phyloP scores from a whole-genome alignment of 2,329 filamentous ascomycete species.

The Rhytidhysteron rufulum region DNA sequence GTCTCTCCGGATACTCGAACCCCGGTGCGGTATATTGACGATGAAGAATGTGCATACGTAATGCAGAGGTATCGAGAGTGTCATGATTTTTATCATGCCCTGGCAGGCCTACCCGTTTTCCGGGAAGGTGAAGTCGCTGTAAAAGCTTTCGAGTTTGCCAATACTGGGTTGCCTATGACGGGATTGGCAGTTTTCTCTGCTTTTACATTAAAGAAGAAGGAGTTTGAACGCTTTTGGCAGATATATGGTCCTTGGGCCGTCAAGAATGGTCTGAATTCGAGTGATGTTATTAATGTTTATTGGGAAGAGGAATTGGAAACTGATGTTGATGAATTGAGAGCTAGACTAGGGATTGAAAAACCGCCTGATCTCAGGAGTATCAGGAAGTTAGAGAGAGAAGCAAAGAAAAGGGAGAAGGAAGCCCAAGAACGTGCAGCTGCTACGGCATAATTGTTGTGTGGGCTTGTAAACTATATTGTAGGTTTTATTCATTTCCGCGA shows the following conservation, averaged over 20 bases:
- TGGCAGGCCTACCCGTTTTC: conserved; percentile 85
- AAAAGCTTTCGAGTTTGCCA: conserved; percentile 96
- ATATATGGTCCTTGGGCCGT: conserved; percentile 90
- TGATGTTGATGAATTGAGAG: conserved; percentile 72
- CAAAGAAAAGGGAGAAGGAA: conserved; percentile 63
- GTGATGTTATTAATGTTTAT: conserved; percentile 91
- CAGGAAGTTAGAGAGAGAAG: conserved; percentile 64
- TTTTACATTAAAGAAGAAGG: conserved; percentile 59
- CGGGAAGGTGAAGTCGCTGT: conserved; percentile 97
- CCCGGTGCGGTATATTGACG: conserved; percentile 82
- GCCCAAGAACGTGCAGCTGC: conserved; percentile 24
- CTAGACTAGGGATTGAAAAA: conserved; percentile 75
- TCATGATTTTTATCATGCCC: conserved; percentile 95
- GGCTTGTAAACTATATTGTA: too few species aligned
- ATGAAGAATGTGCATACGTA: conserved; percentile 94
- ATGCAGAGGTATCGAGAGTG: conserved; percentile 98
- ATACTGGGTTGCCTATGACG: conserved; percentile 93
- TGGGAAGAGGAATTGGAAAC: conserved; percentile 94
- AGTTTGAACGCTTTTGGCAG: conserved; percentile 63
- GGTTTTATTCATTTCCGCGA: too few species aligned
- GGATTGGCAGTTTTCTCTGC: conserved; percentile 76
- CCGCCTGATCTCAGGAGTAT: conserved; percentile 82
- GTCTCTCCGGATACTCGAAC: conserved; percentile 88
- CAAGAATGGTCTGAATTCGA: conserved; percentile 69
- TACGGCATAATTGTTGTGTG: too few species aligned